A percentile compares a stretch with the other conserved stretches of the same genome.
phyloP scores from a whole-genome alignment of 192 early-diverging fungal genomes.

The Coemansia sp. region DNA sequence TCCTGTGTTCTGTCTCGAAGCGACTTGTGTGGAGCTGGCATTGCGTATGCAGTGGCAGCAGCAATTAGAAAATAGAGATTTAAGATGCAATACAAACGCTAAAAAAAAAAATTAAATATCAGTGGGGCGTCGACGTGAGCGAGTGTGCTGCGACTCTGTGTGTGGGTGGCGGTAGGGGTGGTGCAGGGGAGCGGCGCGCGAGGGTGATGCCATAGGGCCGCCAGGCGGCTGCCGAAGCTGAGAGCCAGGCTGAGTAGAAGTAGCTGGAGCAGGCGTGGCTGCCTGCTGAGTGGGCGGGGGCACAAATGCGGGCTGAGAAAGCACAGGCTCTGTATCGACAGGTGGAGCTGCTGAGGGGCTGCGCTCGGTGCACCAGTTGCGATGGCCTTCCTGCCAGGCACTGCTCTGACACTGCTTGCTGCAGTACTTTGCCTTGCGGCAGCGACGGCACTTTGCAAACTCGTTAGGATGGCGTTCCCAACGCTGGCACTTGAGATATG shows the following conservation, averaged over 20 bases:
- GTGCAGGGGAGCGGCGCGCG: slow-evolving; percentile 9
- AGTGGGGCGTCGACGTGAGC: not conserved
- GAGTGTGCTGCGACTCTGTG: not conserved
- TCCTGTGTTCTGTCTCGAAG: slow-evolving; percentile 77
- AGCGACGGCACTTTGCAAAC: slow-evolving; percentile 84
- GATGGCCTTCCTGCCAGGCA: slow-evolving; percentile 76
- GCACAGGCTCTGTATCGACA: not conserved
- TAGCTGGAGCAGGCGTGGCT: too few species aligned
- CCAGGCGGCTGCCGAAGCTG: slow-evolving; percentile 16
- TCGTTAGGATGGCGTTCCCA: slow-evolving; percentile 72
- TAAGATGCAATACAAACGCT: slow-evolving; percentile 6
- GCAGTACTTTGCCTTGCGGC: slow-evolving; percentile 86
- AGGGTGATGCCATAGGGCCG: slow-evolving; percentile 19
- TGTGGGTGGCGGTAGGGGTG: slow-evolving; percentile 36
- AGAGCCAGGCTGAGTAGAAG: not conserved
- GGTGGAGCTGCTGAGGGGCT: slow-evolving; percentile 18
- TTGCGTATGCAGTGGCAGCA: not conserved
- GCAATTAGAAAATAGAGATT: not conserved
- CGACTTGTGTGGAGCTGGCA: not conserved
- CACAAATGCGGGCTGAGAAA: not conserved
- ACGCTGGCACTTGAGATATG: slow-evolving; percentile 72
- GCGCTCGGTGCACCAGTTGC: slow-evolving; percentile 75
- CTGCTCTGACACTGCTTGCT: slow-evolving; percentile 71
- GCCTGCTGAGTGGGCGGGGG: too few species aligned
- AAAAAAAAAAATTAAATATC: not conserved